phyloP scores from a whole-genome alignment of 2,329 filamentous ascomycete genomes.

The Thelonectria olida region DNA sequence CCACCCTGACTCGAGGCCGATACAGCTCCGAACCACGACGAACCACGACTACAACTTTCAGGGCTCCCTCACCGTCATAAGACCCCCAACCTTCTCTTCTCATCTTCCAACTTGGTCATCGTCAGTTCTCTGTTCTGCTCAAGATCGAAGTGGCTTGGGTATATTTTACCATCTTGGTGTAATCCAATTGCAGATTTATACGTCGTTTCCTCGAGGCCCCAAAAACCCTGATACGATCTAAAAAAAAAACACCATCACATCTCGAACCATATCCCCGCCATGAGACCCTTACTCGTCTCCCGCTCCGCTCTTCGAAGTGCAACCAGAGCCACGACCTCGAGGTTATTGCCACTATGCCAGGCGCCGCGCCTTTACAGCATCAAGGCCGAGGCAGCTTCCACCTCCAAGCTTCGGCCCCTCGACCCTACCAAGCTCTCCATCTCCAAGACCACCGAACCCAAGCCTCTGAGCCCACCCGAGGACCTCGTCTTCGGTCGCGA shows the following conservation, averaged over 20 bases:
- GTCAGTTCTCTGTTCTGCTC: neutral
- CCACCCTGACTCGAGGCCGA: constrained; percentile 33
- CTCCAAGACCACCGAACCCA: constrained; percentile 79
- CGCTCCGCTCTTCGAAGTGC: constrained; percentile 47
- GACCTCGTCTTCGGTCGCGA: constrained; percentile 89
- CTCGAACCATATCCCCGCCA: constrained; percentile 25
- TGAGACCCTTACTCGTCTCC: constrained; percentile 44
- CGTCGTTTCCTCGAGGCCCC: neutral
- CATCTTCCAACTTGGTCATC: neutral
- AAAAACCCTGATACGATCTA: neutral
- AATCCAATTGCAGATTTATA: neutral
- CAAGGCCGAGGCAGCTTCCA: constrained; percentile 57
- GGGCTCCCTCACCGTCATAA: constrained; percentile 14
- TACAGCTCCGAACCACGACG: constrained; percentile 35
- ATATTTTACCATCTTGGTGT: neutral
- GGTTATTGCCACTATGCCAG: constrained; percentile 44
- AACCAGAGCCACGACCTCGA: constrained; percentile 49
- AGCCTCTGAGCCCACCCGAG: constrained; percentile 76
- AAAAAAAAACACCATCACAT: constrained; percentile 1
- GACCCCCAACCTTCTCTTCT: constrained; percentile 11
- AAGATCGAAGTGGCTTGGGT: neutral
- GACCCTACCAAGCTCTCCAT: constrained; percentile 81
- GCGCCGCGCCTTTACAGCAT: constrained; percentile 59
- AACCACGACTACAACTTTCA: constrained; percentile 12
- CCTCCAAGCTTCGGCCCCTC: constrained; percentile 69